phyloP scores from a whole-genome alignment of 2,329 filamentous ascomycete species.

The Diplodia corticola region DNA sequence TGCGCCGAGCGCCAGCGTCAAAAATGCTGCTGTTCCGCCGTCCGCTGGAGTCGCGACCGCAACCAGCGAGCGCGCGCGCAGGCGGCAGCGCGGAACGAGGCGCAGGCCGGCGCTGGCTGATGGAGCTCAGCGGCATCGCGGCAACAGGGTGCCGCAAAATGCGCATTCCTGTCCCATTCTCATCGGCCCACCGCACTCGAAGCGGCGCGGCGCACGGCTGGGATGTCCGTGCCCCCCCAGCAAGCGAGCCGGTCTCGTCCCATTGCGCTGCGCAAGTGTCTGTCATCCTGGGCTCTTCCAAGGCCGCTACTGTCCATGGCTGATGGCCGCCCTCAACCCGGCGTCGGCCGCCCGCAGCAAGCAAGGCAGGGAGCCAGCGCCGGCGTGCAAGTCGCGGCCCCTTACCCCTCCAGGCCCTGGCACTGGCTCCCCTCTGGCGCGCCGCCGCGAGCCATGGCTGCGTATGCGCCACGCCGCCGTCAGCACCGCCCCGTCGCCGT shows the following conservation, averaged over 20 bases:
- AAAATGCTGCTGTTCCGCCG: background rate
- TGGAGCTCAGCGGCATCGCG: conserved; percentile 8
- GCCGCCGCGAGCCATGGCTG: conserved; percentile 11
- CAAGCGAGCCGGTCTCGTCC: conserved; percentile 21
- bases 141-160: conserved; percentile 10
- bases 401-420: background rate
- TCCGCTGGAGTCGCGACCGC: background rate
- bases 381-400: background rate
- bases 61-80: background rate
- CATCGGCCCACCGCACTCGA: conserved; percentile 16
- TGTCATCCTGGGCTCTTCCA: conserved; percentile 12
- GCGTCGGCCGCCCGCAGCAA: conserved; percentile 14
- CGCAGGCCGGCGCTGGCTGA: conserved; percentile 10
- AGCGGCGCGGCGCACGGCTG: conserved; percentile 20
- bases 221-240: conserved; percentile 2
- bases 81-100: conserved; percentile 16
- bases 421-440: background rate
- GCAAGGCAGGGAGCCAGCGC: conserved; percentile 10
- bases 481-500: conserved; percentile 9
- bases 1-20: background rate
- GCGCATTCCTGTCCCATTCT: conserved; percentile 16
- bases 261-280: conserved; percentile 5
- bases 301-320: conserved; percentile 15
- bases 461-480: conserved; percentile 13
- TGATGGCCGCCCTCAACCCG: conserved; percentile 4